These are phyloP conservation scores for Trichosporon coremiiforme DNA, from an alignment of 1,284 basidiomycete genomes.

Conservation along the genomic window DNA sequence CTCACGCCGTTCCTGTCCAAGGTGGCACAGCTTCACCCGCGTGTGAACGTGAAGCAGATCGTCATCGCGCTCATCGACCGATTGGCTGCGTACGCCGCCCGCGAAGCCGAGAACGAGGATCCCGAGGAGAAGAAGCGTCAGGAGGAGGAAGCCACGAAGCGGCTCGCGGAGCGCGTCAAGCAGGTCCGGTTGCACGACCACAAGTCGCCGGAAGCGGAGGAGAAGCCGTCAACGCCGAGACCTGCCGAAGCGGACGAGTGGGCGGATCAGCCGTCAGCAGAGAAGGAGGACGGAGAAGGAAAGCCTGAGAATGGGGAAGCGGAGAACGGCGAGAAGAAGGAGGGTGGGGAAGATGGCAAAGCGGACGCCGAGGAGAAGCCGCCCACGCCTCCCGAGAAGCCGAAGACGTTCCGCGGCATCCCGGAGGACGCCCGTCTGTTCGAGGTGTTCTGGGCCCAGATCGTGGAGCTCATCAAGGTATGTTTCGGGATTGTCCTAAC, in stretches of 20 bases:
- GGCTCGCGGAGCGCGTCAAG: conserved; percentile 82
- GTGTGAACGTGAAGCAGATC: conserved; percentile 95
- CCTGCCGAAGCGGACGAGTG: conserved; percentile 50
- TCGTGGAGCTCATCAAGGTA: conserved; percentile 94
- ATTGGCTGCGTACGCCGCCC: conserved; percentile 87
- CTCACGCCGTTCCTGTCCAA: conserved; percentile 90
- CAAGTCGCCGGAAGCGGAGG: conserved; percentile 36
- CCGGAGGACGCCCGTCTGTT: conserved; percentile 90
- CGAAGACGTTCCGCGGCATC: conserved; percentile 74
- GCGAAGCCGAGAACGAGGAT: conserved; percentile 89
- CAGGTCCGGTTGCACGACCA: conserved; percentile 48
- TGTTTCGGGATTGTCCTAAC: conserved; percentile 17
- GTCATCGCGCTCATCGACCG: conserved; percentile 94
- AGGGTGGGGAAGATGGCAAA: conserved; percentile 23
- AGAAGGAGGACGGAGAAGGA: conserved; percentile 30
- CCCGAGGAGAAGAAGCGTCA: conserved; percentile 86
- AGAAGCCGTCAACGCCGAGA: conserved; percentile 36
- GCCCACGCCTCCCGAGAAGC: conserved; percentile 53
- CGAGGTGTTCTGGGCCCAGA: conserved; percentile 96
- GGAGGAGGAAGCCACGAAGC: conserved; percentile 83
- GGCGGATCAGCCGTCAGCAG: conserved; percentile 31
- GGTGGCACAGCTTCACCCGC: conserved; percentile 88
- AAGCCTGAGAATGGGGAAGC: conserved; percentile 29
- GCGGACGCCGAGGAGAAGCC: conserved; percentile 35
- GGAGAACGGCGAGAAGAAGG: conserved; percentile 28